These are phyloP conservation scores for Starmera stellimalicola DNA, from an alignment of 1,139 yeast genomes.

Conservation along the genomic window DNA sequence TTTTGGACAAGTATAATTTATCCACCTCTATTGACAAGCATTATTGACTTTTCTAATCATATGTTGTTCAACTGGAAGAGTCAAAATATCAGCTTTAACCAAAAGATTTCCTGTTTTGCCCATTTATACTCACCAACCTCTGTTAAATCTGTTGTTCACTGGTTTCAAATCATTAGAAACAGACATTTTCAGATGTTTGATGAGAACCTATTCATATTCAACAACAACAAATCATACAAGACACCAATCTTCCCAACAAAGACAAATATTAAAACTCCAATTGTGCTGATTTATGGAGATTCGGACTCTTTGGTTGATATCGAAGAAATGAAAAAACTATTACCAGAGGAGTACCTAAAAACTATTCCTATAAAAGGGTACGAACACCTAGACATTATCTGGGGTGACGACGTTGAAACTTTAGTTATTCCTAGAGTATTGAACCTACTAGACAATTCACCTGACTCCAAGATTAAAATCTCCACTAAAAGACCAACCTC, in stretches of 20 bases:
- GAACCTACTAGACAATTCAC: too few relatives aligned
- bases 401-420: constrained; percentile 67
- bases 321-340: constrained; percentile 44
- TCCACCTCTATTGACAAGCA: constrained; percentile 68
- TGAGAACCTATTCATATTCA: constrained; percentile 35
- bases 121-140: constrained; percentile 87
- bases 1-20: constrained; percentile 81
- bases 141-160: constrained; percentile 87
- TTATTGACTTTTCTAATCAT: constrained; percentile 62
- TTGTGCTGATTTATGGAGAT: constrained; percentile 71
- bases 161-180: constrained; percentile 89
- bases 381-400: constrained; percentile 82
- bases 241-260: constrained; percentile 44
- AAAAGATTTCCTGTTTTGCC: constrained; percentile 68
- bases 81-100: constrained; percentile 55
- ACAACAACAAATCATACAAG: constrained; percentile 29
- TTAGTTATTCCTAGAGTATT: constrained; percentile 47
- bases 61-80: constrained; percentile 75
- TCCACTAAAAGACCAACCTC: too few relatives aligned
- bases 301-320: constrained; percentile 80
- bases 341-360: constrained; percentile 23
- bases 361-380: constrained; percentile 29
- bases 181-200: constrained; percentile 83
- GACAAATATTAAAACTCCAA: constrained; percentile 58
- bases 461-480: too few relatives aligned